These are phyloP conservation scores for Eremothecium coryli DNA, from an alignment of 1,139 yeast species.

Conservation along the genomic window DNA sequence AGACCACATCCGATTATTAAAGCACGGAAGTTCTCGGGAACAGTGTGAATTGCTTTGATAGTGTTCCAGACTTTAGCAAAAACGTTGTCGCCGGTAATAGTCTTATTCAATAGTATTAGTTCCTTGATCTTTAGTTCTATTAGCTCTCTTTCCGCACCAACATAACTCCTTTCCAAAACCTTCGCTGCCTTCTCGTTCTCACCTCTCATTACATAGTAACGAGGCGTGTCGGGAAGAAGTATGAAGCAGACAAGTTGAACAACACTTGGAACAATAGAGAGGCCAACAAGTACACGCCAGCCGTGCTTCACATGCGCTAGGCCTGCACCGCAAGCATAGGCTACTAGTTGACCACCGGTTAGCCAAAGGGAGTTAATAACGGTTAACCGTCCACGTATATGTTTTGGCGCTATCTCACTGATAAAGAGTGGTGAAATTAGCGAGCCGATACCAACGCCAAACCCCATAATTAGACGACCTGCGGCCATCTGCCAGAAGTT, in stretches of 20 bases:
- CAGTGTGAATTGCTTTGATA: conserved; percentile 57
- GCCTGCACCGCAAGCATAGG: conserved; percentile 91
- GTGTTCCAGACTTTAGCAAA: conserved; percentile 50
- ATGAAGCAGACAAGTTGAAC: conserved; percentile 66
- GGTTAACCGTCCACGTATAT: conserved; percentile 80
- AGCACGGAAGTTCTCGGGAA: conserved; percentile 81
- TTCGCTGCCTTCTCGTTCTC: conserved; percentile 52
- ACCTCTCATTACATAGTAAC: conserved; percentile 71
- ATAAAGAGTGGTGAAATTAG: conserved; percentile 84
- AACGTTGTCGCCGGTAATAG: conserved; percentile 54
- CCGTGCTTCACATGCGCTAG: conserved; percentile 65
- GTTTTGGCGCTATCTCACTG: conserved; percentile 85
- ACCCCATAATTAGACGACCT: conserved; percentile 88
- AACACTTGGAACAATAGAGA: conserved; percentile 80
- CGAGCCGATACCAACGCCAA: conserved; percentile 93
- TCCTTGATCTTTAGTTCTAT: conserved; percentile 54
- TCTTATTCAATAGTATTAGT: conserved; percentile 46
- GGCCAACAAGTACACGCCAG: conserved; percentile 88
- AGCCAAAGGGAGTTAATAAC: conserved; percentile 38
- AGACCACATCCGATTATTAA: conserved; percentile 81
- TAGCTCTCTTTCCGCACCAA: conserved; percentile 45
- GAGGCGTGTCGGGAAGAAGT: conserved; percentile 92
- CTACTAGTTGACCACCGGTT: conserved; percentile 87
- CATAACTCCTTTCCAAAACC: conserved; percentile 54
- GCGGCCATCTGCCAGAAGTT: conserved; percentile 84